Evolutionary conservation across 805 yeast species (phyloP), one percentile per base, ranked within the genome.

Genomic region (Wickerhamomyces queroliae): DNA sequence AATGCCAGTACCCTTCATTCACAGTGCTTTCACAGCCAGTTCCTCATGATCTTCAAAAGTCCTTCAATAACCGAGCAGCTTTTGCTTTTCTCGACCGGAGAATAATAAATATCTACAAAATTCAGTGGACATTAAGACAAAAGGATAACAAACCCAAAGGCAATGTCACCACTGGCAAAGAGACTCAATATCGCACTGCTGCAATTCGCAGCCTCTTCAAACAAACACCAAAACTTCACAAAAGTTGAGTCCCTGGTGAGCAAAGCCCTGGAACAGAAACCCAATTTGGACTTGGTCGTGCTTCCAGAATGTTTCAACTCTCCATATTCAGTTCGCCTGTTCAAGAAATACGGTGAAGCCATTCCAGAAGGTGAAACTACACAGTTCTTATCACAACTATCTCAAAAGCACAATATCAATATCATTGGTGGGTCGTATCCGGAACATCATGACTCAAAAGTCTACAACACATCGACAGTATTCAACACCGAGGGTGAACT

Each of bases 281-380:
- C 76, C 13, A 76, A 80, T 7, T 74, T 82, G 7, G 84, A 90
- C 52, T 67, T 91, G 31, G 75, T 93, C 10, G 87, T 93, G 47
- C 67, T 93, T 24, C 99, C 99, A 5, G 97, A 91, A 64, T 89
- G 96, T 65, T 90, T 89, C 74, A 91, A 90, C 58, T 84, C 96
- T 3, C 97, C 97, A 4, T 91, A 91, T 57, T 80, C 95, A 0
- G 95, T 87, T 16, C 76, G 77, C 41, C 81, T 90, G 43, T 91
- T 91, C 63, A 76, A 83, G 10, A 78, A 84, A 46, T 90, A 91
- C 57, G 87, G 96, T 5, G 99, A 91, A 59, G 46, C 59, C 3
- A 81, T 91, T 28, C 93, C 95, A 2, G 55, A 64, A 2, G 95
- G 95, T 3, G 79, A 77, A 46, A 74, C 81, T 1, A 78, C 88